These are phyloP conservation scores for Solanum arcanum DNA, from an alignment of 257 asterid genomes.

Conservation along the genomic window DNA sequence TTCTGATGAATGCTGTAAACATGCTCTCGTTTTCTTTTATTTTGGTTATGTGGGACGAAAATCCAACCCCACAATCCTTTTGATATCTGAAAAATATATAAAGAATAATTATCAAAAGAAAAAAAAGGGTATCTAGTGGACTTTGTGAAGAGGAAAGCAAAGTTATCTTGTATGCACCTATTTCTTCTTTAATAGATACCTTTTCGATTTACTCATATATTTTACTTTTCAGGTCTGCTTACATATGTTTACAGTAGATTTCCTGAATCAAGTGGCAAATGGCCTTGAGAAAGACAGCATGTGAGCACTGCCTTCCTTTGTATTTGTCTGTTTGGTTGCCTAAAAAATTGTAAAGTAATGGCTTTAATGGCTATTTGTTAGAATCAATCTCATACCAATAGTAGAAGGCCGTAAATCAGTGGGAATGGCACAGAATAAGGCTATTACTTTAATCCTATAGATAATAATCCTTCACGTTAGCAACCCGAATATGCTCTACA, in stretches of 20 bases:
- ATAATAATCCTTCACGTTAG: not conserved
- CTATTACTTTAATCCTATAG: not conserved
- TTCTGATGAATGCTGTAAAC: not conserved
- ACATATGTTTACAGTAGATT: constrained; percentile 88
- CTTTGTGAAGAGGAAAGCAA: not conserved
- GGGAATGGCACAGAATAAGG: not conserved
- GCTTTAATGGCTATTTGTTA: not conserved
- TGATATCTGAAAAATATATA: not conserved
- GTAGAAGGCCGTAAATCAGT: not conserved
- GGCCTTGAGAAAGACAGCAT: constrained; percentile 97
- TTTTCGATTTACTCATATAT: not conserved
- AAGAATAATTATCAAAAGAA: not conserved
- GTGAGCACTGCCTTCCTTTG: constrained; percentile 32
- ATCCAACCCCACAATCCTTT: not conserved
- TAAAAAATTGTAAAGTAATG: not conserved
- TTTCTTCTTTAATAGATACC: not conserved
- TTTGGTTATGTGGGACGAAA: not conserved
- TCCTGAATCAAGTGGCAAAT: constrained; percentile 88
- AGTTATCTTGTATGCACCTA: not conserved
- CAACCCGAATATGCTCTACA: not conserved
- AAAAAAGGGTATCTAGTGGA: not conserved
- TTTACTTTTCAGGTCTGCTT: constrained; percentile 73
- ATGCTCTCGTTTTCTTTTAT: not conserved
- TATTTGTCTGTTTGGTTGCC: not conserved
- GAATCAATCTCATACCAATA: not conserved